Evolutionary conservation across 768 basidiomycete species (phyloP).

Genomic region (Tylopilus subfusipes): DNA sequence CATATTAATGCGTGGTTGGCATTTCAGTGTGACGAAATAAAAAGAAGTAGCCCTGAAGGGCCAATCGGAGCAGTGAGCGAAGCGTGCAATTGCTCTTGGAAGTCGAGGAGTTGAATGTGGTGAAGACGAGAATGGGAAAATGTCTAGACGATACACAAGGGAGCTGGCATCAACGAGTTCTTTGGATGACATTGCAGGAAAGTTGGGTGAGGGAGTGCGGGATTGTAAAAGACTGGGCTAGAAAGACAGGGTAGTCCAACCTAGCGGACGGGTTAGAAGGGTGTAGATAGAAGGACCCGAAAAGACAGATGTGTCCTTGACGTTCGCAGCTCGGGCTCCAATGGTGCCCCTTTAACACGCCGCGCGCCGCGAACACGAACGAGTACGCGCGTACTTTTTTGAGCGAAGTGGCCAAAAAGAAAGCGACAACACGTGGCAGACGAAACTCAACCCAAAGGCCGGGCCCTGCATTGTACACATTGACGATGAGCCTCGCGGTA

Average conservation of each 20-base stretch:
- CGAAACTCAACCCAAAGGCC: no score
- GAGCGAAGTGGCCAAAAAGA: no score
- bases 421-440: no score
- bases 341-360: no score
- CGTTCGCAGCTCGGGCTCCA: no score
- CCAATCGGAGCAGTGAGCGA: constrained; percentile 51
- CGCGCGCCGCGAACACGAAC: no score
- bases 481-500: no score
- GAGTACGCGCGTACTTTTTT: no score
- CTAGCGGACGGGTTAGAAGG: constrained; percentile 1
- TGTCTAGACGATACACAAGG: constrained; percentile 39
- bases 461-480: no score
- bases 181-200: background rate
- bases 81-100: constrained; percentile 51
- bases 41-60: constrained; percentile 48
- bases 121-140: constrained; percentile 40
- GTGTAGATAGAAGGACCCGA: background rate
- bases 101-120: constrained; percentile 40
- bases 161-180: background rate
- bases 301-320: no score
- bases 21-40: constrained; percentile 13
- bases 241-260: constrained; percentile 6
- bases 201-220: background rate
- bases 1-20: constrained; percentile 8
- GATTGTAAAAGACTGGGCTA: constrained; percentile 15